phyloP scores from a whole-genome alignment of 2,329 filamentous ascomycete species.

The Pseudofabraea citricarpa region DNA sequence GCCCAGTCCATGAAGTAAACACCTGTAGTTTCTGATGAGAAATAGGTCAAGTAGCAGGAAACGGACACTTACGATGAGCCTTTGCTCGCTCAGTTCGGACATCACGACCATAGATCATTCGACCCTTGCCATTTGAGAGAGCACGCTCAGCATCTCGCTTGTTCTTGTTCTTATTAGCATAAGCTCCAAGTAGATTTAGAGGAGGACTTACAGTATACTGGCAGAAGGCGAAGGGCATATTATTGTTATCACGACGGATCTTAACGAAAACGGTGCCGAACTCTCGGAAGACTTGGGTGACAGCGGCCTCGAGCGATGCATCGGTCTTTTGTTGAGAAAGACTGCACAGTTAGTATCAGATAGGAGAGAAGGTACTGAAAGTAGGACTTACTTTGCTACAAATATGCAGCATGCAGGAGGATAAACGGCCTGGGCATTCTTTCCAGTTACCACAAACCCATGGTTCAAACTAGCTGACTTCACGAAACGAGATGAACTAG shows the following conservation, averaged over 20 bases:
- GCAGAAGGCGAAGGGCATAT: slow-evolving; percentile 61
- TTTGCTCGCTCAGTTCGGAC: slow-evolving; percentile 57
- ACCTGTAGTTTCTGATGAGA: slow-evolving; percentile 35
- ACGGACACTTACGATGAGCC: slow-evolving; percentile 53
- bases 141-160: slow-evolving; percentile 45
- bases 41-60: no score
- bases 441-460: slow-evolving; percentile 14
- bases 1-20: slow-evolving; percentile 42
- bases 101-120: slow-evolving; percentile 47
- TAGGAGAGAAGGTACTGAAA: slow-evolving; percentile 9
- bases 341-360: slow-evolving; percentile 30
- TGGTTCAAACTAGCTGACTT: no score
- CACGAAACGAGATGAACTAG: no score
- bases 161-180: slow-evolving; percentile 34
- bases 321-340: slow-evolving; percentile 47
- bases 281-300: slow-evolving; percentile 46
- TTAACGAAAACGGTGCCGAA: slow-evolving; percentile 58
- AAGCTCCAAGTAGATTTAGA: background rate
- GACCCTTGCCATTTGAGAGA: slow-evolving; percentile 40
- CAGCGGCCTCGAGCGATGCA: slow-evolving; percentile 43
- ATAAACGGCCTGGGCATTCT: slow-evolving; percentile 24
- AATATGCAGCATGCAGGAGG: slow-evolving; percentile 56
- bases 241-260: slow-evolving; percentile 52
- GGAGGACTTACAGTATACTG: slow-evolving; percentile 54
- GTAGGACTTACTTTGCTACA: slow-evolving; percentile 55